phyloP scores from a whole-genome alignment of 2,329 filamentous ascomycete species.

The Colletotrichum melonis region DNA sequence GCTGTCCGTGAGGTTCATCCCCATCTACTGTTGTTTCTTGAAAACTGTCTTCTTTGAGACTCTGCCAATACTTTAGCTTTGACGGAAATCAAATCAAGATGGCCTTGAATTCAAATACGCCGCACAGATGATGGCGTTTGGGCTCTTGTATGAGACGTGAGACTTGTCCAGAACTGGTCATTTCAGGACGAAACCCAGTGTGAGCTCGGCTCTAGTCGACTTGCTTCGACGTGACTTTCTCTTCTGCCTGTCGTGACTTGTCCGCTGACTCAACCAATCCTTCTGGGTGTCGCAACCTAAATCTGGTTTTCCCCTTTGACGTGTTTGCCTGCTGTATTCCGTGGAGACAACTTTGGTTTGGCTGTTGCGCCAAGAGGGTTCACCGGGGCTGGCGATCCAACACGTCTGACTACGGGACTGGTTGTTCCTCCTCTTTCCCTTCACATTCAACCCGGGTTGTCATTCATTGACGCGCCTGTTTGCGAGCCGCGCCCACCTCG shows the following conservation, averaged over 20 bases:
- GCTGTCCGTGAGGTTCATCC: slow-evolving; percentile 21
- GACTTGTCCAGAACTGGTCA: slow-evolving; percentile 24
- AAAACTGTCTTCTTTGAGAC: slow-evolving; percentile 5
- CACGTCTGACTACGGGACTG: slow-evolving; percentile 20
- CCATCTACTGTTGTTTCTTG: slow-evolving; percentile 1
- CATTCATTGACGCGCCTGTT: slow-evolving; percentile 19
- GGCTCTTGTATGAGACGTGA: slow-evolving; percentile 34
- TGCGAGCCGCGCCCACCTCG: slow-evolving; percentile 30
- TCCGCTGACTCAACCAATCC: slow-evolving; percentile 4
- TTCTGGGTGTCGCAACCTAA: slow-evolving; percentile 9
- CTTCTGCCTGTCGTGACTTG: background rate
- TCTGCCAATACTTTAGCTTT: slow-evolving; percentile 1
- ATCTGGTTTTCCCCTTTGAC: background rate
- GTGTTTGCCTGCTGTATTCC: background rate
- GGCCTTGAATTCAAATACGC: slow-evolving; percentile 24
- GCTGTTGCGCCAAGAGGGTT: slow-evolving; percentile 22
- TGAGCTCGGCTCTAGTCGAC: background rate
- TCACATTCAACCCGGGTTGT: slow-evolving; percentile 9
- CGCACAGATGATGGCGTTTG: slow-evolving; percentile 29
- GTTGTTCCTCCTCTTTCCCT: slow-evolving; percentile 8
- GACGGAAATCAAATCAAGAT: slow-evolving; percentile 7
- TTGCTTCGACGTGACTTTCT: background rate
- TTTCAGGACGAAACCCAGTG: slow-evolving; percentile 18
- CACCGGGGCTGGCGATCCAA: slow-evolving; percentile 22
- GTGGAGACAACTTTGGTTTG: slow-evolving; percentile 4